A percentile compares a stretch with the other conserved stretches of the same genome.
phyloP scores from a whole-genome alignment of 352 stramenopile species.

The Phytophthora ohioensis region DNA sequence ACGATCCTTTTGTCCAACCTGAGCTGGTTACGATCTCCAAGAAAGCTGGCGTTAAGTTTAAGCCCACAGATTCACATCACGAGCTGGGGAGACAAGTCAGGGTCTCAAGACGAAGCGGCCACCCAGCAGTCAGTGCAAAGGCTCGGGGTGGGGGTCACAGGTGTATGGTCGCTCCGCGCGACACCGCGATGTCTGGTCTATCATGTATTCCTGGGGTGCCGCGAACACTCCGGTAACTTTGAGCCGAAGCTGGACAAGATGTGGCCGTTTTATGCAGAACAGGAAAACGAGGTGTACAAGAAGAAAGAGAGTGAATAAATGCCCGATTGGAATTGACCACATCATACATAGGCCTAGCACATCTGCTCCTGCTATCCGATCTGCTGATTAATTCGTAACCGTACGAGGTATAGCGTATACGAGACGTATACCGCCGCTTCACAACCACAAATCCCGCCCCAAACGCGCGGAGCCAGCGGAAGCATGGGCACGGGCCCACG shows the following conservation, averaged over 20 bases:
- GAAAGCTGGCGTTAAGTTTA: neutral
- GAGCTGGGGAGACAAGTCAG: neutral
- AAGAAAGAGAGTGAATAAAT: no score
- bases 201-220: neutral
- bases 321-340: no score
- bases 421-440: neutral
- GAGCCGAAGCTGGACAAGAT: neutral
- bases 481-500: neutral
- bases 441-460: neutral
- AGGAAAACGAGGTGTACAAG: no score
- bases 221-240: neutral
- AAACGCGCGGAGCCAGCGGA: neutral
- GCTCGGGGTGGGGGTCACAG: neutral
- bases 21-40: neutral
- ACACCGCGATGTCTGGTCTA: neutral
- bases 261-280: neutral
- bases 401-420: neutral
- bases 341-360: no score
- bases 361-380: neutral
- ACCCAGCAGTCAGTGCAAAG: neutral
- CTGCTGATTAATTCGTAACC: neutral
- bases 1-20: neutral
- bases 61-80: neutral
- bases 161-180: neutral
- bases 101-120: neutral